Conservation (phyloP, 1,284 basidiomycete genomes). For the Cystobasidiaceae sp. region DNA sequence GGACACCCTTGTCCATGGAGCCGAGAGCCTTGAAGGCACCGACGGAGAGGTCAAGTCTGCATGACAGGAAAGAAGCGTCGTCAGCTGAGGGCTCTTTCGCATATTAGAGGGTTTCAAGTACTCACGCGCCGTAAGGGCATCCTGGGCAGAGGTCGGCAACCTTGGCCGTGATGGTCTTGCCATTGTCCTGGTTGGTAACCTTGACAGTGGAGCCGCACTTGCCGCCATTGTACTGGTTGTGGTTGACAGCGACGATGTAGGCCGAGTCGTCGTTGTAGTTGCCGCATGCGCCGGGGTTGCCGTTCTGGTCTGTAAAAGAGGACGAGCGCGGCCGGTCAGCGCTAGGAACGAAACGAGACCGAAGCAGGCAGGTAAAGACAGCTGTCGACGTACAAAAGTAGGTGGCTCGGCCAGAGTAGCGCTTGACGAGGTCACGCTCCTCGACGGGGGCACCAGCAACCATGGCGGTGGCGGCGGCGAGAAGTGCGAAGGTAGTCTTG, state of each 20-base stretch:
- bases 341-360: not conserved
- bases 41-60: slow-evolving; percentile 72
- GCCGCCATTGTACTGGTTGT: slow-evolving; percentile 44
- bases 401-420: slow-evolving; percentile 22
- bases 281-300: slow-evolving; percentile 21
- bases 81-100: not conserved
- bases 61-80: slow-evolving; percentile 40
- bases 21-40: slow-evolving; percentile 65
- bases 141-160: slow-evolving; percentile 55
- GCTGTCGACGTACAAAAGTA: not conserved
- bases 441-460: slow-evolving; percentile 26
- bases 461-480: slow-evolving; percentile 22
- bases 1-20: slow-evolving; percentile 54
- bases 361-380: not conserved
- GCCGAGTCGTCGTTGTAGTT: slow-evolving; percentile 9
- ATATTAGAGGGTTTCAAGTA: not conserved
- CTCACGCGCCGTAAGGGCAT: not conserved
- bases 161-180: slow-evolving; percentile 58
- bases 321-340: slow-evolving; percentile 34
- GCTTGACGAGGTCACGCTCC: slow-evolving; percentile 7
- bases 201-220: slow-evolving; percentile 63
- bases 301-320: slow-evolving; percentile 25
- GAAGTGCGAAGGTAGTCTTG: slow-evolving; percentile 22
- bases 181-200: slow-evolving; percentile 61
- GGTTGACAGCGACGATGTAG: slow-evolving; percentile 49